These are phyloP conservation scores for Fagopyrum homotropicum DNA, from an alignment of 148 eudicot genomes.

Conservation along the genomic window DNA sequence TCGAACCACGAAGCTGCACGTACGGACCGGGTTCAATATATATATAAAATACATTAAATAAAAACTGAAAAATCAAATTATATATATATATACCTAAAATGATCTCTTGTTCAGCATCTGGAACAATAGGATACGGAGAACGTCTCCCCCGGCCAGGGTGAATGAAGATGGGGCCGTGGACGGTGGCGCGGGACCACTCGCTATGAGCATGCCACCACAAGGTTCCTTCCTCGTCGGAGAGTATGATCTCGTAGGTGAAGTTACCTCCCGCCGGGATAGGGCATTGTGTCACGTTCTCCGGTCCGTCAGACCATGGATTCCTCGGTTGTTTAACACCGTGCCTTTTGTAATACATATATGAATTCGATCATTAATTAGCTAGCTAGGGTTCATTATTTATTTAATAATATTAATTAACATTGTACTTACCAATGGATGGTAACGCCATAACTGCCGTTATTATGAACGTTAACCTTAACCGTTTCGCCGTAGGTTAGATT, in stretches of 20 bases:
- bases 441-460: slow-evolving; percentile 18
- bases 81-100: slow-evolving; percentile 20
- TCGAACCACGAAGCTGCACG: slow-evolving; percentile 18
- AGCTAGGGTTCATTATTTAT: too few relatives aligned
- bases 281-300: slow-evolving; percentile 32
- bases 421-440: slow-evolving; percentile 30
- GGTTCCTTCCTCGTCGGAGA: slow-evolving; percentile 34
- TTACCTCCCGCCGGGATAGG: slow-evolving; percentile 26
- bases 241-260: slow-evolving; percentile 25
- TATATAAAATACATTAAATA: too few relatives aligned
- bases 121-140: slow-evolving; percentile 22
- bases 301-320: slow-evolving; percentile 40
- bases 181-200: slow-evolving; percentile 41
- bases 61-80: neutral
- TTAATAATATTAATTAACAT: neutral
- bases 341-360: slow-evolving; percentile 5
- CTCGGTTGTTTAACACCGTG: slow-evolving; percentile 39
- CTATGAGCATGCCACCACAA: slow-evolving; percentile 46
- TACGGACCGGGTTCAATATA: neutral
- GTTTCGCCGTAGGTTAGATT: slow-evolving; percentile 19
- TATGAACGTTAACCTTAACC: slow-evolving; percentile 20
- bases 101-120: slow-evolving; percentile 22
- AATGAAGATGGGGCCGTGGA: slow-evolving; percentile 26
- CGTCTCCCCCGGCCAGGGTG: slow-evolving; percentile 12
- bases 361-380: too few relatives aligned